Percentiles rank a stretch among this genome's conserved stretches.
These are phyloP conservation scores for Chaetomiaceae sp. DNA, from an alignment of 2,329 filamentous ascomycete genomes.

Conservation along the genomic window DNA sequence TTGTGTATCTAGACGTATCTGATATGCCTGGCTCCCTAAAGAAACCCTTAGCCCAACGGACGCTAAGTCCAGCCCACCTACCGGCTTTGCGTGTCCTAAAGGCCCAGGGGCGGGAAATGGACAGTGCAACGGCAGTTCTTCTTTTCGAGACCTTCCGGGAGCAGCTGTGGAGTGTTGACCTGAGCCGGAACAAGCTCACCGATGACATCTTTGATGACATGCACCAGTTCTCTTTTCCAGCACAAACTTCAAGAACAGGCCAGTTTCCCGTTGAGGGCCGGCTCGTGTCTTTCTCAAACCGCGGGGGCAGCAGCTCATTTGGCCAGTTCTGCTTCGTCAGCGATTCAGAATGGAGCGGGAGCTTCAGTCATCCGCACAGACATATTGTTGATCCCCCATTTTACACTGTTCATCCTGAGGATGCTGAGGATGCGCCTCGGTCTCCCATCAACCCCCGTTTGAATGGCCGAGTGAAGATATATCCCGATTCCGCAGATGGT, in stretches of 20 bases:
- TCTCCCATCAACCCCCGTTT: constrained; percentile 33
- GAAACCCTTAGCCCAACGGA: constrained; percentile 31
- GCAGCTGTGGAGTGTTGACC: constrained; percentile 55
- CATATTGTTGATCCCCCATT: constrained; percentile 47
- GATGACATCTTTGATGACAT: constrained; percentile 40
- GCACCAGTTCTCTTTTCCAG: constrained; percentile 23
- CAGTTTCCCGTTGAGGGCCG: constrained; percentile 46
- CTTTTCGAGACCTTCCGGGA: constrained; percentile 34
- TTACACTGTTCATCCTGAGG: constrained; percentile 34
- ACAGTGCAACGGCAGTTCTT: constrained; percentile 35
- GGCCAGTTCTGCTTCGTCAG: constrained; percentile 43
- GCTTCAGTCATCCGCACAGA: constrained; percentile 44
- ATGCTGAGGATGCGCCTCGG: constrained; percentile 20
- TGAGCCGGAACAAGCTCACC: constrained; percentile 49
- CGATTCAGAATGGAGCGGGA: constrained; percentile 44
- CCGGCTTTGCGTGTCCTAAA: constrained; percentile 51
- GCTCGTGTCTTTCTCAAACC: constrained; percentile 31
- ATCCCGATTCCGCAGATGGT: constrained; percentile 32
- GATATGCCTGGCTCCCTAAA: constrained; percentile 43
- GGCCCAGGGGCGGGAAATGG: constrained; percentile 43
- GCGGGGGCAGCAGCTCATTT: constrained; percentile 33
- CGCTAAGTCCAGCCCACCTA: constrained; percentile 35
- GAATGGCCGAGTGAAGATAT: constrained; percentile 32
- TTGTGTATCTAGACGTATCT: constrained; percentile 53
- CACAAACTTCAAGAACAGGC: constrained; percentile 25